These are phyloP conservation scores for Tulasnella calospora DNA, from an alignment of 768 basidiomycete genomes.

Conservation along the genomic window DNA sequence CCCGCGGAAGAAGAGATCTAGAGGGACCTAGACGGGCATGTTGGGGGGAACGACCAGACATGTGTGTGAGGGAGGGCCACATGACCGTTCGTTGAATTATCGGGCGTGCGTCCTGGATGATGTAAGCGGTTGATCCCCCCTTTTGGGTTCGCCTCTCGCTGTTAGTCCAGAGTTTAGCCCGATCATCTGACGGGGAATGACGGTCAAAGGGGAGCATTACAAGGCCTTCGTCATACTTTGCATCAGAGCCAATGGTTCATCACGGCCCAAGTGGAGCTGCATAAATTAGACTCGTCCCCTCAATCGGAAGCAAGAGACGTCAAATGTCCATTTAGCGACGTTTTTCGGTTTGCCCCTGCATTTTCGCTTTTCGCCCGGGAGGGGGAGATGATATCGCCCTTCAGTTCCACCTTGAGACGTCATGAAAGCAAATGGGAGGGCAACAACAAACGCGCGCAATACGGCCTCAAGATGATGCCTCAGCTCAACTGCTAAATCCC, in stretches of 20 bases:
- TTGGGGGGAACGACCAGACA: not conserved
- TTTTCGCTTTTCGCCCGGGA: not conserved
- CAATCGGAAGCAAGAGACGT: not conserved
- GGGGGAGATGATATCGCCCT: not conserved
- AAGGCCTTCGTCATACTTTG: not conserved
- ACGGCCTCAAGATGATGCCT: not conserved
- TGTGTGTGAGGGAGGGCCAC: not conserved
- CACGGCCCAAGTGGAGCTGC: not conserved
- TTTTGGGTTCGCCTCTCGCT: not conserved
- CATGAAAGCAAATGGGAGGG: not conserved
- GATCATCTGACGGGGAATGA: not conserved
- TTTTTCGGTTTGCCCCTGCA: no score
- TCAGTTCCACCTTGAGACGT: not conserved
- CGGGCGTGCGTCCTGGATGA: not conserved
- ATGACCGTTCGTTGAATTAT: not conserved
- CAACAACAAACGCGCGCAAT: conserved; percentile 5
- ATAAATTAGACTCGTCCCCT: not conserved
- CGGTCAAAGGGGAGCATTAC: not conserved
- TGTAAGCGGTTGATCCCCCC: not conserved
- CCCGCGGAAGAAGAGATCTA: conserved; percentile 4
- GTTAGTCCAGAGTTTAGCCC: not conserved
- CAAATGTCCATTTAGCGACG: not conserved
- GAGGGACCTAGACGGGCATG: not conserved
- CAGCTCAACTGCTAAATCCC: not conserved
- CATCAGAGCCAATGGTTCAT: not conserved